Conservation (phyloP, 306 rosid genomes). For the Cicer judaicum region DNA sequence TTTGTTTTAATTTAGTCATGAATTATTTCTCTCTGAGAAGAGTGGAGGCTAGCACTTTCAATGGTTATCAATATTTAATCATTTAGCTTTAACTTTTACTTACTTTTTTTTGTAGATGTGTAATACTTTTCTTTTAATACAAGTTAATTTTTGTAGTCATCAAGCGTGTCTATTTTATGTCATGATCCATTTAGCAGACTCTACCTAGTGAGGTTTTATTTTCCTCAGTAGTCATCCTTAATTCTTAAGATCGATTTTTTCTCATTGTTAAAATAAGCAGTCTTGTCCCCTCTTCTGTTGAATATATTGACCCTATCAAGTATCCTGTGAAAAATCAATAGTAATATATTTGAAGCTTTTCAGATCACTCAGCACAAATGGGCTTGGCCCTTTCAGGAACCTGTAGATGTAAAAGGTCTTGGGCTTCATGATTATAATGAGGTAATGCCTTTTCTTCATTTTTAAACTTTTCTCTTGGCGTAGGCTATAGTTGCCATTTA, state of each 20-base stretch:
- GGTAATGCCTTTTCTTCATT: conserved; percentile 52
- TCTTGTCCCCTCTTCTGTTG: conserved; percentile 16
- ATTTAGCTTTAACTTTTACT: not conserved
- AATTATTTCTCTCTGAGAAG: conserved; percentile 1
- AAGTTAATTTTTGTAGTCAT: not conserved
- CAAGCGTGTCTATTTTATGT: not conserved
- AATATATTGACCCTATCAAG: conserved; percentile 23
- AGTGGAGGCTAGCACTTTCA: not conserved
- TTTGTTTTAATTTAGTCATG: not conserved
- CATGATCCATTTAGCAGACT: not conserved
- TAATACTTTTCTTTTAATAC: not conserved
- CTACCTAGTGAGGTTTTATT: not conserved
- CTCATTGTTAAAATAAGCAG: conserved; percentile 10
- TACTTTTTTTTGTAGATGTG: not conserved
- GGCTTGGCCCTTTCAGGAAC: conserved; percentile 83
- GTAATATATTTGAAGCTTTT: conserved; percentile 42
- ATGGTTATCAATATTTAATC: not conserved
- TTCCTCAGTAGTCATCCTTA: conserved; percentile 11
- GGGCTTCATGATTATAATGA: conserved; percentile 73
- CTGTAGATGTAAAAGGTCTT: conserved; percentile 88
- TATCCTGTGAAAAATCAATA: conserved; percentile 15
- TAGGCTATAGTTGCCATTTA: not conserved
- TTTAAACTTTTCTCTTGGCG: not conserved
- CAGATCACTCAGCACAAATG: conserved; percentile 77
- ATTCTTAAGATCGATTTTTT: conserved; percentile 13